Evolutionary conservation across 2,329 filamentous ascomycete species (phyloP), one percentile per base, ranked within the genome.

Genomic region (Hymenotorrendiella dingleyae): DNA sequence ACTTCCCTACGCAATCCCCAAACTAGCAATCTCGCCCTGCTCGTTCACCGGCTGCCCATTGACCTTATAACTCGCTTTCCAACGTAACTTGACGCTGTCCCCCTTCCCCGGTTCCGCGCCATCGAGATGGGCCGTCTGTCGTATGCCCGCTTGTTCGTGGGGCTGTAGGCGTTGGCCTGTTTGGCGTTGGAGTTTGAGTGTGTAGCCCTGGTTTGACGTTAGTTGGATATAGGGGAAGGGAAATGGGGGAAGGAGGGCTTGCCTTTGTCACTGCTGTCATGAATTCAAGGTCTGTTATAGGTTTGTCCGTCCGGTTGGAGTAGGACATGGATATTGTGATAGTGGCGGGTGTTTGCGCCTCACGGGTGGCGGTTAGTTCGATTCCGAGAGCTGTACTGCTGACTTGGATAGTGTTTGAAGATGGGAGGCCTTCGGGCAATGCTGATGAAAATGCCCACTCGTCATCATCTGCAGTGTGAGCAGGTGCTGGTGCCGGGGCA

Each of bases 371-470:
- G 28, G 81, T 69, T 62, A 96, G 82, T 28, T 86, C 76, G 46
- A 94, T 82, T 46, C 78, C 78, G 35, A 97, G 68, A 32, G 69
- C 73, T 2, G 80, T 82, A 57, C 86, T 81, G 57, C 79, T 80
- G 32, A 96, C 78, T 3, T 72, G 74, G 16, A 84, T 68, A 36
- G 78, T 77, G 52, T 86, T 65, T 57, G 14, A 70, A 58, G 53
- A 50, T 23, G 40, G 68, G 58, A 12, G 64, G 48, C 47, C 78
- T 45, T 78, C 72, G 3, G 91, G 91, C 11, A 96, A 72, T 0
- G 91, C 83, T 0, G 91, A 97, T 3, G 86, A 80, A 62, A 97
- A 97, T 19, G 80, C 85, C 90, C 91, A 97, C 59, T 97, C 91
- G 51, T 97, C 91, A 38, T 96, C 91, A 34, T 86, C 79, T 38